Evolutionary conservation across 768 basidiomycete species (phyloP).

Genomic region (Tulasnella sp.): DNA sequence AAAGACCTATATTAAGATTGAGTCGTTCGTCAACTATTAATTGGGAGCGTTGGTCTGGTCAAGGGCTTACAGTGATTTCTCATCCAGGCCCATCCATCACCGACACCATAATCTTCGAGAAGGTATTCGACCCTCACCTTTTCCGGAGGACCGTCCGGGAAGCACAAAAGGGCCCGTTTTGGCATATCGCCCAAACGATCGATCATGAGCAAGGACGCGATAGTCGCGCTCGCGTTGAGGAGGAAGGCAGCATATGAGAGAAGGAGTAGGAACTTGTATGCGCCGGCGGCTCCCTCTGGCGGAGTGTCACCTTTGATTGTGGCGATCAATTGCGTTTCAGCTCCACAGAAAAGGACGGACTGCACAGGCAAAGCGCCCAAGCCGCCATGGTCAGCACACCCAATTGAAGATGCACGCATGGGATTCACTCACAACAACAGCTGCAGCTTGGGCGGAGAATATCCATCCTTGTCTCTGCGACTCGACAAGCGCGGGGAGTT

Average conservation of each 20-base stretch:
- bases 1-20: too few relatives aligned
- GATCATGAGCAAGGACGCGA: not conserved
- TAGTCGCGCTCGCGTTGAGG: conserved; percentile 2
- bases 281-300: not conserved
- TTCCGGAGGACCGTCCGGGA: too few relatives aligned
- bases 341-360: not conserved
- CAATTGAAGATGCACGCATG: not conserved
- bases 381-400: not conserved
- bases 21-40: too few relatives aligned
- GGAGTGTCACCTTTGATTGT: not conserved
- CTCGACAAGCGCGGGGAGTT: not conserved
- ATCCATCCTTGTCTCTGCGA: not conserved
- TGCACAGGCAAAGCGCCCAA: not conserved
- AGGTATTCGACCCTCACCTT: too few relatives aligned
- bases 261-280: not conserved
- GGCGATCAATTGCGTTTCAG: not conserved
- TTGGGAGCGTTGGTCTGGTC: too few relatives aligned
- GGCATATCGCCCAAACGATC: conserved; percentile 1
- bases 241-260: conserved; percentile 1
- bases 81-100: too few relatives aligned
- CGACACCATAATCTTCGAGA: too few relatives aligned
- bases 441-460: not conserved
- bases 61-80: too few relatives aligned
- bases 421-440: not conserved
- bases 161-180: too few relatives aligned